Percentiles rank a stretch among this genome's conserved stretches.
Conservation (phyloP, 1,284 basidiomycete genomes). For the Microbotryomycetes sp. region DNA sequence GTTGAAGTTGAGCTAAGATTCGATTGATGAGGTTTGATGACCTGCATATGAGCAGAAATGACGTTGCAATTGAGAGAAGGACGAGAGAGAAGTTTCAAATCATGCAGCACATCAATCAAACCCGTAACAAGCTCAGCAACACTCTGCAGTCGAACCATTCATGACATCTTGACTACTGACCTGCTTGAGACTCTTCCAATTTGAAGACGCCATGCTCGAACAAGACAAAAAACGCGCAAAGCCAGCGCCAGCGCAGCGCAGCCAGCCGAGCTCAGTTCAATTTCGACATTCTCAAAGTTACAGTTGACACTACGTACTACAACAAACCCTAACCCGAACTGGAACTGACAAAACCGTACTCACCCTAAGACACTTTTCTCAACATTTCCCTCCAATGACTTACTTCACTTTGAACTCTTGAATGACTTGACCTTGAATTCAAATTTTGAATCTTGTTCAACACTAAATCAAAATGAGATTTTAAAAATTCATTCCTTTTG, state of each 20-base stretch:
- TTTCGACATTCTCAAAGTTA: no score
- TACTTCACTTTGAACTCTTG: slow-evolving; percentile 54
- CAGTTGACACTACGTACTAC: no score
- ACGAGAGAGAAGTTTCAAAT: neutral
- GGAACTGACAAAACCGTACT: neutral
- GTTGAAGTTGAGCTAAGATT: neutral
- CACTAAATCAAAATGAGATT: slow-evolving; percentile 65
- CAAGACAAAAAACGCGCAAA: no score
- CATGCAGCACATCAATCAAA: neutral
- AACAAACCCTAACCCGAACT: no score
- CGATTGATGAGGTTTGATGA: slow-evolving; percentile 6
- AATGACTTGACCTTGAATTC: slow-evolving; percentile 46
- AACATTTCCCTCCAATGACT: slow-evolving; percentile 52
- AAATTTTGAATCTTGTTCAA: slow-evolving; percentile 65
- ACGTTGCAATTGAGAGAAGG: neutral
- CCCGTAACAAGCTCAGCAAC: neutral
- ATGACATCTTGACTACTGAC: neutral
- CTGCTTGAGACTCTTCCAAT: slow-evolving; percentile 28
- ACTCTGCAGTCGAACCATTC: no score
- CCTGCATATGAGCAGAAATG: slow-evolving; percentile 4
- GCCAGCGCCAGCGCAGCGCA: no score
- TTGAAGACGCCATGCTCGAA: slow-evolving; percentile 24
- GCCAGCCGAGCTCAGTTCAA: no score
- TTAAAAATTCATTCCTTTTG: slow-evolving; percentile 61
- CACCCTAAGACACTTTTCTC: slow-evolving; percentile 8